phyloP scores from a whole-genome alignment of 1,284 basidiomycete genomes.

The Neolentinus lepideus region DNA sequence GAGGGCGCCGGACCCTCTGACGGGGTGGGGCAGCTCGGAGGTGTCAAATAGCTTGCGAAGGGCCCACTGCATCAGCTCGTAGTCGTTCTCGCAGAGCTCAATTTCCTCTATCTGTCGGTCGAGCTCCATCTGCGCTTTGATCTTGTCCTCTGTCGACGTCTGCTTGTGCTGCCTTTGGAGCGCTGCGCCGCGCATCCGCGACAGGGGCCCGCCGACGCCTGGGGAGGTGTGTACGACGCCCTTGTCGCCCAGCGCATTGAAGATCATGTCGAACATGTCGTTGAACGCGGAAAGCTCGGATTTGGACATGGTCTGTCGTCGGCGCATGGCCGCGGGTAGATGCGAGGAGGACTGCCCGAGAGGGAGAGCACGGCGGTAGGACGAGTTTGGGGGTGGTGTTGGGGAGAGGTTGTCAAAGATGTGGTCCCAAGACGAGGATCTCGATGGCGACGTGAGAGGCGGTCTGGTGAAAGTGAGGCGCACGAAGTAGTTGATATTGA shows the following conservation, averaged over 20 bases:
- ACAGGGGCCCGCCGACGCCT: slow-evolving; percentile 9
- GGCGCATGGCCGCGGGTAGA: slow-evolving; percentile 11
- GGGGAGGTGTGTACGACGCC: slow-evolving; percentile 5
- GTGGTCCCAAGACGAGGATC: slow-evolving; percentile 45
- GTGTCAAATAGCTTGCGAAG: slow-evolving; percentile 62
- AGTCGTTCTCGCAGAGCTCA: slow-evolving; percentile 61
- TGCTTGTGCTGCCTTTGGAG: slow-evolving; percentile 25
- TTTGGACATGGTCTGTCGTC: slow-evolving; percentile 57
- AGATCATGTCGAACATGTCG: slow-evolving; percentile 68
- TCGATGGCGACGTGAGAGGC: slow-evolving; percentile 6
- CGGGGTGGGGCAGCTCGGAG: slow-evolving; percentile 43
- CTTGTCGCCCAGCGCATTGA: slow-evolving; percentile 37
- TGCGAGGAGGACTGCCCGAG: not conserved
- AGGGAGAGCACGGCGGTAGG: slow-evolving; percentile 5
- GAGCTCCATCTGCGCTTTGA: slow-evolving; percentile 46
- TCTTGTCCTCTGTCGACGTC: slow-evolving; percentile 42
- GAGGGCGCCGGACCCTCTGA: slow-evolving; percentile 69
- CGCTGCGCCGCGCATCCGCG: not conserved
- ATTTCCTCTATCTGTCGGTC: slow-evolving; percentile 76
- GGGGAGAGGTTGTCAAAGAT: slow-evolving; percentile 39
- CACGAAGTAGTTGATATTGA: not conserved
- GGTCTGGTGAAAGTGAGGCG: not conserved
- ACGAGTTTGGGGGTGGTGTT: slow-evolving; percentile 14
- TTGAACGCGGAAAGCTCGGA: slow-evolving; percentile 59
- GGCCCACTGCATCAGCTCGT: slow-evolving; percentile 74